Evolutionary conservation across 2,329 filamentous ascomycete genomes (phyloP).

Genomic region (Colletotrichum acutatum): DNA sequence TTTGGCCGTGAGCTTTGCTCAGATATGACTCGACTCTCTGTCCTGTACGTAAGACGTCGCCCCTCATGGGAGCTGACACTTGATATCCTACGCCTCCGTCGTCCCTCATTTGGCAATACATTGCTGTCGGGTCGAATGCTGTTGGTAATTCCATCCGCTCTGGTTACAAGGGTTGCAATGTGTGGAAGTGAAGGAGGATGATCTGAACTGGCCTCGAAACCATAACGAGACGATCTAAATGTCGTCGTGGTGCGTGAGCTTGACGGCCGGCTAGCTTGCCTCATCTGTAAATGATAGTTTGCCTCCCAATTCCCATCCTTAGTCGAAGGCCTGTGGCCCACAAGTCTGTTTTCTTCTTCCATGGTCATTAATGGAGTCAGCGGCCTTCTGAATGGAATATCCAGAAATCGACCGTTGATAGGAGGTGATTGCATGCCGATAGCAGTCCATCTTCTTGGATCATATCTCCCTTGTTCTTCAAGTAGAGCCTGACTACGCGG

Average conservation of each 20-base stretch:
- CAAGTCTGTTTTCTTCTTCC: constrained; percentile 22
- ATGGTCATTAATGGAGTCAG: constrained; percentile 24
- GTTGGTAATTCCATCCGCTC: neutral
- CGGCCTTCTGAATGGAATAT: neutral
- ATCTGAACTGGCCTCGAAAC: neutral
- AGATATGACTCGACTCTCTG: neutral
- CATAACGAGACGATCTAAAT: neutral
- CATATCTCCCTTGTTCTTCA: neutral
- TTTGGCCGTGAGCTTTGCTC: neutral
- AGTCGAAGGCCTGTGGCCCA: neutral
- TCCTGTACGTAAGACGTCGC: neutral
- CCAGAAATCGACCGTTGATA: neutral
- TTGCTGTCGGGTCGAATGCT: constrained; percentile 7
- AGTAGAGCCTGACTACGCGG: neutral
- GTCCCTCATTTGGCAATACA: constrained; percentile 21
- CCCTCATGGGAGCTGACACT: neutral
- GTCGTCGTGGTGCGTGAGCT: neutral
- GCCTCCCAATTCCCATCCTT: constrained; percentile 4
- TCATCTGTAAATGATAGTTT: neutral
- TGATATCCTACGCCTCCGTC: neutral
- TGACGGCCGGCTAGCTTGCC: neutral
- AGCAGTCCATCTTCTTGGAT: constrained; percentile 21
- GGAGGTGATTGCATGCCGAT: constrained; percentile 22
- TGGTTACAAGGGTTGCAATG: neutral
- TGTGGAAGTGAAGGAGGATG: neutral